phyloP scores from a whole-genome alignment of 2,329 filamentous ascomycete genomes.

The Pseudopithomyces chartarum region DNA sequence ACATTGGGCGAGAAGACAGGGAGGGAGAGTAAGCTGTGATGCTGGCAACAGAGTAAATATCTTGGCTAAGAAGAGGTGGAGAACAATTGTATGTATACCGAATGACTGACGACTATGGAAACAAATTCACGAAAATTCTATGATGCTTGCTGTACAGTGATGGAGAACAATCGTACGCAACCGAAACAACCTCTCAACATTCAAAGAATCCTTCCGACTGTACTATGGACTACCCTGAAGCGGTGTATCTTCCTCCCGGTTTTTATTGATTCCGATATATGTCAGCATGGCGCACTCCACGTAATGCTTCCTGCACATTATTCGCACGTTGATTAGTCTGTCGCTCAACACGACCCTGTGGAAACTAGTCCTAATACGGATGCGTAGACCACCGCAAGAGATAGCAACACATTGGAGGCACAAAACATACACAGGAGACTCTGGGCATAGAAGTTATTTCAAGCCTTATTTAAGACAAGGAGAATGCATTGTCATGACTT shows the following conservation, averaged over 20 bases:
- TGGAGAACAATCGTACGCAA: too few relatives aligned
- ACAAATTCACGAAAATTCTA: not conserved
- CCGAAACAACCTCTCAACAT: too few relatives aligned
- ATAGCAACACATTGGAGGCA: not conserved
- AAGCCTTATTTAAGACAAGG: too few relatives aligned
- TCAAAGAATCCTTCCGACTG: too few relatives aligned
- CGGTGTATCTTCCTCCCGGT: not conserved
- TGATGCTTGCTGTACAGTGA: too few relatives aligned
- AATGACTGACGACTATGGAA: not conserved
- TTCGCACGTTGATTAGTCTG: not conserved
- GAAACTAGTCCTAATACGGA: not conserved
- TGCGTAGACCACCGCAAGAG: not conserved
- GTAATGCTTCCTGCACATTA: not conserved
- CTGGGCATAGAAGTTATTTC: too few relatives aligned
- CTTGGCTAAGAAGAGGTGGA: not conserved
- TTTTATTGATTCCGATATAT: too few relatives aligned
- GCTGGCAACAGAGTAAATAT: not conserved
- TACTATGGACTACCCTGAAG: too few relatives aligned
- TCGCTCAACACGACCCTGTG: not conserved
- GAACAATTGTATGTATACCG: not conserved
- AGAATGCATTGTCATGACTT: too few relatives aligned
- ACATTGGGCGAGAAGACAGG: conserved; percentile 31
- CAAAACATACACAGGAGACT: not conserved
- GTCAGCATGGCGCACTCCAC: too few relatives aligned
- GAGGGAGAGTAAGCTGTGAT: conserved; percentile 37